phyloP scores from a whole-genome alignment of 2,329 filamentous ascomycete species.

The Hymenoscyphus fraxineus region DNA sequence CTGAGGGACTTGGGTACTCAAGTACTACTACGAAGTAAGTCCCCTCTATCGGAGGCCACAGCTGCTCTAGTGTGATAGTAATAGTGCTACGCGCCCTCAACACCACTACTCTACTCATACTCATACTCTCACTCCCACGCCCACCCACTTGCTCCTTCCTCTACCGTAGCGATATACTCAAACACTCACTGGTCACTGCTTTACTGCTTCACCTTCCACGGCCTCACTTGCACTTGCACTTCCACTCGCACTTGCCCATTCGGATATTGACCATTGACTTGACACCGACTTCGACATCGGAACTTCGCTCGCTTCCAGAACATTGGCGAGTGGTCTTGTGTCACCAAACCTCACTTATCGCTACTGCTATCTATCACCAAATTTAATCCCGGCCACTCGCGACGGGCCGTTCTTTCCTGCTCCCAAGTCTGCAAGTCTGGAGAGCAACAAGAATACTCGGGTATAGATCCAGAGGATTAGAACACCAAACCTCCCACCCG shows the following conservation, averaged over 20 bases:
- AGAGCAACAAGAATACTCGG: constrained; percentile 6
- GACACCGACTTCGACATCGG: background rate
- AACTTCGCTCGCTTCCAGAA: background rate
- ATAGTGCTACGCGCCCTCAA: too few relatives aligned
- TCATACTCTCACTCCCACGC: too few relatives aligned
- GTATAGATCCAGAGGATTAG: background rate
- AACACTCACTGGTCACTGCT: too few relatives aligned
- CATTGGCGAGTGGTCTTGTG: background rate
- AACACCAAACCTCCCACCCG: background rate
- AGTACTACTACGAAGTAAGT: background rate
- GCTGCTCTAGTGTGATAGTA: too few relatives aligned
- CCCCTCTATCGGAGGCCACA: background rate
- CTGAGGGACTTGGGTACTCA: too few relatives aligned
- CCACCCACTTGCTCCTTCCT: too few relatives aligned
- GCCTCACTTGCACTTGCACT: too few relatives aligned
- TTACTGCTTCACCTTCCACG: too few relatives aligned
- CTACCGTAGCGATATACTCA: too few relatives aligned
- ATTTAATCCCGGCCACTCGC: constrained; percentile 1
- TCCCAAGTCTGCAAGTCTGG: background rate
- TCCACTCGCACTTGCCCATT: too few relatives aligned
- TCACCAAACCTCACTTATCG: background rate
- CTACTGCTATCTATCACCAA: constrained; percentile 7
- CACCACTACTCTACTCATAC: too few relatives aligned
- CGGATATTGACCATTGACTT: too few relatives aligned
- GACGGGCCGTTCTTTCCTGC: constrained; percentile 7